Percentiles rank a stretch among this genome's conserved stretches.
Evolutionary conservation across 2,329 filamentous ascomycete species (phyloP).

Genomic region (Ceratocystis papillata): DNA sequence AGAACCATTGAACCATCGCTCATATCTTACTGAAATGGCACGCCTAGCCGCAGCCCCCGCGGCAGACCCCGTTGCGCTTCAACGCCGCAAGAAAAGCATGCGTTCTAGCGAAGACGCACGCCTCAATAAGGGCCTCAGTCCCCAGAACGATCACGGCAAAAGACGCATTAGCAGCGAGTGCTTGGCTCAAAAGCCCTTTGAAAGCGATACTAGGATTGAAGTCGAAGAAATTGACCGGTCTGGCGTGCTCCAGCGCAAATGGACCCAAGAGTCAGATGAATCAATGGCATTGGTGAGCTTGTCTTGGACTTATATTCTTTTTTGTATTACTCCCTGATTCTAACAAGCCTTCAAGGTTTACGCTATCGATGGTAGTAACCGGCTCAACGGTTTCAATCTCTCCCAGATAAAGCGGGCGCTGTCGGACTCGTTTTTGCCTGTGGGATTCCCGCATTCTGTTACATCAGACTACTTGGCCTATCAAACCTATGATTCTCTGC

Average conservation of each 20-base stretch:
- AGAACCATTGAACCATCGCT: neutral
- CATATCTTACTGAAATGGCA: slow-evolving; percentile 8
- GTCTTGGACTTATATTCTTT: neutral
- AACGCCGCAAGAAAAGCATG: slow-evolving; percentile 17
- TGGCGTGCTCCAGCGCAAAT: slow-evolving; percentile 32
- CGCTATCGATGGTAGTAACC: slow-evolving; percentile 1
- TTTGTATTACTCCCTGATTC: neutral
- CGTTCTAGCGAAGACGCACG: neutral
- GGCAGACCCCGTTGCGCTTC: slow-evolving; percentile 5
- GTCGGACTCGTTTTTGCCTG: slow-evolving; percentile 65
- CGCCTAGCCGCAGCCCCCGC: slow-evolving; percentile 14
- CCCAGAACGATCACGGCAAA: neutral
- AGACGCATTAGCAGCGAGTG: neutral
- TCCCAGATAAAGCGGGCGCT: slow-evolving; percentile 32
- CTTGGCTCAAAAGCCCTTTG: neutral
- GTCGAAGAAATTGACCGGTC: slow-evolving; percentile 34
- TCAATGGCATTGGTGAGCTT: slow-evolving; percentile 14
- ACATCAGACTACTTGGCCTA: slow-evolving; percentile 73
- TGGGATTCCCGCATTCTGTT: slow-evolving; percentile 80
- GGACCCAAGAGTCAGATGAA: slow-evolving; percentile 26
- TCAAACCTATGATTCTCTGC: slow-evolving; percentile 61
- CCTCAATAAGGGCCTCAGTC: neutral
- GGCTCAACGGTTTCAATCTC: slow-evolving; percentile 9
- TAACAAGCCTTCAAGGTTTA: slow-evolving; percentile 1
- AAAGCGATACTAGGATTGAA: slow-evolving; percentile 26